Base-by-base conservation (phyloP, 192 early-diverging fungal genomes). In the Glomus cerebriforme region DNA sequence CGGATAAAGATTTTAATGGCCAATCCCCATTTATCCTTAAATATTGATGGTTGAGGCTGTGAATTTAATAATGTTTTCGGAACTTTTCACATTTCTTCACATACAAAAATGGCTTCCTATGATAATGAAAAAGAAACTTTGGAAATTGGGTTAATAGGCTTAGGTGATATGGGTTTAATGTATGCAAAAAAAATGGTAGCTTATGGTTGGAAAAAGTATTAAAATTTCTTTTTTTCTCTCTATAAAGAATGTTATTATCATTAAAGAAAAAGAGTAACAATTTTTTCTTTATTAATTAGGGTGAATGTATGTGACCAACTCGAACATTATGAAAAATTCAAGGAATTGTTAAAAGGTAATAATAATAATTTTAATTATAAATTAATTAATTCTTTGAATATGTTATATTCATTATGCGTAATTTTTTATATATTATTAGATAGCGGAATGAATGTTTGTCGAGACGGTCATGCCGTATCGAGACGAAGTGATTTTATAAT, bases 101-200 rank as follows among this genome's bases (percentile, higher is more conserved):
- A 6, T 54, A 54, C 1, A 3, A 54, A 19, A 54, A 68, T 68
- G 66, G 12, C 35, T n/a, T 3, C 32, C 39, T 68, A 31, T 10
- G 66, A 39, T n/a, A 4, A 22, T 37, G 73, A 76, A 64, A 76
- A 63, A 64, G 89, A 91, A 83, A 92, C 79, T 1, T 65, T 91
- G 12, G 88, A 96, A 60, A 86, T 99, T 71, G 97, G 97, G 27
- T 92, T 99, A 75, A 97, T 99, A 69, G 97, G 97, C 34, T 91
- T 91, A 81, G 96, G 97, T 67, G 96, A 95, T 81, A 99, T 99
- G 96, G 97, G 96, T 47, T 87, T 89, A 73, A 90, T 98, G 43
- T 99, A 98, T 78, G 96, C 95, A 1, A 83, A 83, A 24, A 85
- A 82, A 60, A 91, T 98, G 64, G 70, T 81, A n/a, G 79, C 86